Evolutionary conservation across 345 rosid species (phyloP).

Genomic region (Triadica sebifera): DNA sequence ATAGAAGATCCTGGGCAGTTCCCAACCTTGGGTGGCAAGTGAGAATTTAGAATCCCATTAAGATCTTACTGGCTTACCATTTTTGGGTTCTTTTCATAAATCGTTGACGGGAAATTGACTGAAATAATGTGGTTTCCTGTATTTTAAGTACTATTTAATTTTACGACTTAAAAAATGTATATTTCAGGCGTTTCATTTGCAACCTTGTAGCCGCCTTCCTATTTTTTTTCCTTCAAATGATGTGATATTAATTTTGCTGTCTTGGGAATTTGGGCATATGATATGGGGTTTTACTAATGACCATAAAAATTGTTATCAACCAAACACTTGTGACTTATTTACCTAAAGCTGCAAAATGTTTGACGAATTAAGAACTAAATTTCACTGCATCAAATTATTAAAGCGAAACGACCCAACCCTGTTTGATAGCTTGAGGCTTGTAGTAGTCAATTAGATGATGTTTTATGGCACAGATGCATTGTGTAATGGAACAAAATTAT

Average conservation of each 20-base stretch:
- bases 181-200: constrained; percentile 29
- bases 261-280: constrained; percentile 23
- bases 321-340: too few species aligned
- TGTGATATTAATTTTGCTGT: constrained; percentile 19
- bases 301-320: constrained; percentile 11
- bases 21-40: constrained; percentile 68
- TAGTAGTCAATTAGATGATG: too few species aligned
- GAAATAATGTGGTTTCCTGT: constrained; percentile 40
- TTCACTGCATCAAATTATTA: too few species aligned
- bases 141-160: constrained; percentile 20
- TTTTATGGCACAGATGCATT: too few species aligned
- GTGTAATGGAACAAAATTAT: too few species aligned
- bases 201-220: constrained; percentile 12
- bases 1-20: constrained; percentile 66
- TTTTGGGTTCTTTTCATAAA: constrained; percentile 30
- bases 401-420: too few species aligned
- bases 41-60: constrained; percentile 23
- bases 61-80: constrained; percentile 9
- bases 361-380: too few species aligned
- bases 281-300: constrained; percentile 15
- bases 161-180: constrained; percentile 33
- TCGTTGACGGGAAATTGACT: constrained; percentile 30
- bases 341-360: too few species aligned
- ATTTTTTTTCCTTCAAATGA: constrained; percentile 3
- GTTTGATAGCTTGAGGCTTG: too few species aligned